A percentile compares a stretch with the other conserved stretches of the same genome.
Evolutionary conservation across 2,329 filamentous ascomycete species (phyloP).

Genomic region (Aspergillus brunneoviolaceus): DNA sequence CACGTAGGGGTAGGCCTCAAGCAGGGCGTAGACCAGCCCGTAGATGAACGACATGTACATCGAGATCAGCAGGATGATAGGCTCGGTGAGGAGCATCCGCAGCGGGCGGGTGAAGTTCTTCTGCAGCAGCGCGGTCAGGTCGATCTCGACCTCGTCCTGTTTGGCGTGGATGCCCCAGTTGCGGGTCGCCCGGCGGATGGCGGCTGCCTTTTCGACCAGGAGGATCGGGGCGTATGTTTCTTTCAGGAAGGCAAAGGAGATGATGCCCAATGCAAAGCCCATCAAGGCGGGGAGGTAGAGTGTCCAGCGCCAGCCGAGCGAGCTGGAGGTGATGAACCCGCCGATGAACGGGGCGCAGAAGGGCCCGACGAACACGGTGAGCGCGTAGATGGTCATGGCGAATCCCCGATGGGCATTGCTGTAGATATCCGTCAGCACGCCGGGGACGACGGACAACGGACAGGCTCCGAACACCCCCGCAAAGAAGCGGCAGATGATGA

Average conservation of each 20-base stretch:
- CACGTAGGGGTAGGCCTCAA: slow-evolving; percentile 38
- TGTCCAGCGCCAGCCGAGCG: slow-evolving; percentile 53
- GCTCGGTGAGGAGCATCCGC: slow-evolving; percentile 37
- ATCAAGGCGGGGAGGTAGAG: slow-evolving; percentile 51
- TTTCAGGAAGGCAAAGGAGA: slow-evolving; percentile 42
- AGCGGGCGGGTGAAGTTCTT: slow-evolving; percentile 47
- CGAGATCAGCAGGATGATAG: slow-evolving; percentile 37
- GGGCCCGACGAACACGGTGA: slow-evolving; percentile 54
- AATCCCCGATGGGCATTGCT: slow-evolving; percentile 47
- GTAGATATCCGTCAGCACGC: slow-evolving; percentile 53
- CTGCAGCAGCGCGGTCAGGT: slow-evolving; percentile 45
- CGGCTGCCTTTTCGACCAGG: slow-evolving; percentile 51
- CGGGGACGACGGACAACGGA: slow-evolving; percentile 45
- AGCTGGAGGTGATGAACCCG: slow-evolving; percentile 52
- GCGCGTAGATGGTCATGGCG: slow-evolving; percentile 49
- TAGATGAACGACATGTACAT: slow-evolving; percentile 36
- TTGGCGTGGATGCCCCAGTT: slow-evolving; percentile 59
- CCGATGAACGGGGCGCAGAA: slow-evolving; percentile 55
- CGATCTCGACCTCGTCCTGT: slow-evolving; percentile 50
- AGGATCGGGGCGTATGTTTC: slow-evolving; percentile 56
- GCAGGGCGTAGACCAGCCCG: slow-evolving; percentile 27
- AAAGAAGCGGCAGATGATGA: slow-evolving; percentile 48
- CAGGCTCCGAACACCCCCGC: slow-evolving; percentile 46
- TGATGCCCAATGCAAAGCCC: slow-evolving; percentile 45
- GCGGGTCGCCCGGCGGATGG: slow-evolving; percentile 50